Evolutionary conservation across 1,284 basidiomycete genomes (phyloP).

Genomic region (Leucoagaricus sp.): DNA sequence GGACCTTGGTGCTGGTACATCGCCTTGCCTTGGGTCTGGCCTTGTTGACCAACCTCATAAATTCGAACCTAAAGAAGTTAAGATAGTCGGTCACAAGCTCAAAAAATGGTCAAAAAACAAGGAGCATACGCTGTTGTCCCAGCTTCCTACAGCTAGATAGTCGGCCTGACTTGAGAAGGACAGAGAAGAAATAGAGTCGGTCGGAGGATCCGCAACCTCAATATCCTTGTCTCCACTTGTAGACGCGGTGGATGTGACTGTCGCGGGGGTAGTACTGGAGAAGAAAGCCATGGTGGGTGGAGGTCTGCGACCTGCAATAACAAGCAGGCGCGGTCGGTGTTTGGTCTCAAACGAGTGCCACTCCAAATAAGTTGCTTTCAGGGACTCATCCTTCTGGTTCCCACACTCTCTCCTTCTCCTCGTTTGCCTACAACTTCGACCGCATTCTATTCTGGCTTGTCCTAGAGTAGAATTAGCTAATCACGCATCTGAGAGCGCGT

Average conservation of each 20-base stretch:
- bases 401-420: background rate
- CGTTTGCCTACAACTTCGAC: background rate
- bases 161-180: slow-evolving; percentile 67
- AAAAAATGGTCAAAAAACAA: slow-evolving; percentile 1
- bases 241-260: slow-evolving; percentile 25
- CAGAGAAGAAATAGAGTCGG: slow-evolving; percentile 74
- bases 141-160: slow-evolving; percentile 75
- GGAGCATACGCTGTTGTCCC: slow-evolving; percentile 70
- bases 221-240: slow-evolving; percentile 60
- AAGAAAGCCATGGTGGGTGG: slow-evolving; percentile 28
- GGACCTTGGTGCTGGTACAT: slow-evolving; percentile 85
- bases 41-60: slow-evolving; percentile 59
- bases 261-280: slow-evolving; percentile 18
- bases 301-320: slow-evolving; percentile 3
- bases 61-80: slow-evolving; percentile 50
- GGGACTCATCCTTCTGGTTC: background rate
- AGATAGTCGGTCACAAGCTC: background rate
- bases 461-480: too few species aligned
- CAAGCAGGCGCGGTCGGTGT: background rate
- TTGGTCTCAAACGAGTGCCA: slow-evolving; percentile 9
- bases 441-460: too few species aligned
- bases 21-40: slow-evolving; percentile 75
- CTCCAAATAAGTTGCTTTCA: slow-evolving; percentile 5
- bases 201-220: slow-evolving; percentile 72
- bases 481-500: background rate